Base-by-base conservation (phyloP, 2,329 filamentous ascomycete genomes). In the Aaosphaeria arxii region DNA sequence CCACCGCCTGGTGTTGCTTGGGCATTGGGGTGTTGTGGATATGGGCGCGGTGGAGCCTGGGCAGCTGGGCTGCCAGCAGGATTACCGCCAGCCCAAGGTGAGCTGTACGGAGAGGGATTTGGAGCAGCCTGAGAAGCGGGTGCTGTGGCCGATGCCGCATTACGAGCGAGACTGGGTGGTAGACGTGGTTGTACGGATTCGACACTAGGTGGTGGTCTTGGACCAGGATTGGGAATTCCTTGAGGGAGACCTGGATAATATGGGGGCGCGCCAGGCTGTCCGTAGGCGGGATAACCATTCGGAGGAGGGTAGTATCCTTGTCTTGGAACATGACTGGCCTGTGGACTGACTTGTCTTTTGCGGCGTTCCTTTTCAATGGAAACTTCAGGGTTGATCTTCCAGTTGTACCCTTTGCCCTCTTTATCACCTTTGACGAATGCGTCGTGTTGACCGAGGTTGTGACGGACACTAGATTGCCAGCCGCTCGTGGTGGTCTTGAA, bases 401-500 rank as follows among this genome's bases (percentile, higher is more conserved):
- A 86, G 44, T 82, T 78, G 72, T 79, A 84, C 42, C 83, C 83
- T 65, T 85, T 85, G 46, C 82, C 83, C 74, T 71, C 74, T 50
- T 75, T 79, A 54, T 84, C 81, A 11, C 79, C 80, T 56, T 84
- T 82, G 62, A 79, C 76, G 59, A 85, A 85, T 67, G 76, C 71
- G 69, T 80, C 61, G 66, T 80, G 71, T 72, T 84, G 70, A 60
- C 80, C 70, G 66, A 86, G 71, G 49, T 86, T 86, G 62, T 86
- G 83, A 32, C 83, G 77, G 35, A 86, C 82, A 71, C 82, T 85
- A 32, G 81, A 85, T 51, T 85, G 83, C 83, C 83, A 86, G 11
- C 83, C 83, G 54, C 78, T 77, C 1, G 82, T 84, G 46, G 78
- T 71, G 11, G 73, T 80, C 49, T 72, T 72, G 61, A 84, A 84